Evolutionary conservation across 768 basidiomycete genomes (phyloP).

Genomic region (Epithele typhae): DNA sequence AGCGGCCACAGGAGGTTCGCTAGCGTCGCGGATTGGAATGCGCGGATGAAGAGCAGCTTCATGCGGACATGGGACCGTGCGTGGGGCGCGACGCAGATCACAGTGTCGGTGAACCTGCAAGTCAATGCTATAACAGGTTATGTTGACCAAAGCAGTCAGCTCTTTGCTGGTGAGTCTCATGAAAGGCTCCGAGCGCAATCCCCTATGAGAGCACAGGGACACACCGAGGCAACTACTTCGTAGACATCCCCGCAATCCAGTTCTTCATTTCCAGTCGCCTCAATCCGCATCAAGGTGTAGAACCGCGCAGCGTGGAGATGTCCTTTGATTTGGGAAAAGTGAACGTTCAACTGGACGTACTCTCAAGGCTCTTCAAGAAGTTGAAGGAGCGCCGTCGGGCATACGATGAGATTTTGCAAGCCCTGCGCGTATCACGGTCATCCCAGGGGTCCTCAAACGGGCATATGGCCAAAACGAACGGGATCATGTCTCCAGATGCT

Average conservation of each 20-base stretch:
- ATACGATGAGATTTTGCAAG: neutral
- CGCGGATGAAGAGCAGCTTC: conserved; percentile 54
- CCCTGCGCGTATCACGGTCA: neutral
- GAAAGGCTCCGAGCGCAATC: neutral
- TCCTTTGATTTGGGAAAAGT: conserved; percentile 43
- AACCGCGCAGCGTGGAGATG: conserved; percentile 48
- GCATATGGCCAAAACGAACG: too few species aligned
- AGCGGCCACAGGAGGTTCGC: conserved; percentile 24
- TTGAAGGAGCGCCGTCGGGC: conserved; percentile 4
- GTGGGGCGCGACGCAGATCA: conserved; percentile 59
- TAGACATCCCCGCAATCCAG: conserved; percentile 44
- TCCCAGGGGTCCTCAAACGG: too few species aligned
- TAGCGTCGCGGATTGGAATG: conserved; percentile 63
- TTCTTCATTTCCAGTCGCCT: conserved; percentile 49
- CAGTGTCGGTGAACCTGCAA: conserved; percentile 46
- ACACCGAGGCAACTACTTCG: conserved; percentile 27
- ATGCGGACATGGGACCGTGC: conserved; percentile 65
- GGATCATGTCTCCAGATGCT: neutral
- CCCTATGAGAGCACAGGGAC: neutral
- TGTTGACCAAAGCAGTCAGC: conserved; percentile 4
- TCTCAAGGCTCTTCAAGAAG: conserved; percentile 25
- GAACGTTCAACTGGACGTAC: conserved; percentile 42
- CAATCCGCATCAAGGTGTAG: conserved; percentile 54
- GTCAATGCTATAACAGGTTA: conserved; percentile 42
- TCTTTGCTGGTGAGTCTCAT: conserved; percentile 9